These are phyloP conservation scores for Amborella trichopoda DNA, from an alignment of 164 flowering plant species.

Conservation along the genomic window DNA sequence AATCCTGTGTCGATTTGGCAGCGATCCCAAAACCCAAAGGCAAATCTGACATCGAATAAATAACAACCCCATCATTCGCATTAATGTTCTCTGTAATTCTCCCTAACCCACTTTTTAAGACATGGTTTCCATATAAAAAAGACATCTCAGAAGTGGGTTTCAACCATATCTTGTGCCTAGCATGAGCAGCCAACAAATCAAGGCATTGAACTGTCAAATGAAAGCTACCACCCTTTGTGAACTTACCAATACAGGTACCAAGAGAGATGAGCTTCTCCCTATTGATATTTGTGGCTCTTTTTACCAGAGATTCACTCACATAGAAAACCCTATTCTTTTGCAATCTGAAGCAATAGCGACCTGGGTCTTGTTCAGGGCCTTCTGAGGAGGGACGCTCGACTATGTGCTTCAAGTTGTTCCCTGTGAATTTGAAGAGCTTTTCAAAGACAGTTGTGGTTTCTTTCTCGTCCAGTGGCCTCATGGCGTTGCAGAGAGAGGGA, in stretches of 20 bases:
- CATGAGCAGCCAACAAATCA: conserved; percentile 52
- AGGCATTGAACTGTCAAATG: conserved; percentile 57
- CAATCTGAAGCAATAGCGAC: conserved; percentile 60
- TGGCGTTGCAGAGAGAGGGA: too few species aligned
- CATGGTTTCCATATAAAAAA: conserved; percentile 74
- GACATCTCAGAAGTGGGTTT: conserved; percentile 91
- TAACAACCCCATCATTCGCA: conserved; percentile 80
- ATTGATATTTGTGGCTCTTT: conserved; percentile 52
- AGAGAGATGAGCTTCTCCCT: conserved; percentile 34
- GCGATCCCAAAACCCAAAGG: conserved; percentile 83
- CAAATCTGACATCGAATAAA: conserved; percentile 79
- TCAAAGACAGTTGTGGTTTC: conserved; percentile 56
- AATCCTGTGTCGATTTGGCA: conserved; percentile 64
- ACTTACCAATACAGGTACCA: conserved; percentile 55
- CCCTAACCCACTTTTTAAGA: conserved; percentile 76
- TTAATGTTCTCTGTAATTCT: conserved; percentile 63
- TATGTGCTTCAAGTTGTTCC: conserved; percentile 59
- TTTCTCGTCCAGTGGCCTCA: conserved; percentile 60
- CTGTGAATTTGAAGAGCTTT: conserved; percentile 57
- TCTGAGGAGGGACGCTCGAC: conserved; percentile 51
- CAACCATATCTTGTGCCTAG: conserved; percentile 89
- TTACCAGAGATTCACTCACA: conserved; percentile 43
- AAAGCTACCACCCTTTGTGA: conserved; percentile 57
- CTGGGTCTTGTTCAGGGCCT: conserved; percentile 36
- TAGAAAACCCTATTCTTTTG: conserved; percentile 52